These are phyloP conservation scores for Colletotrichum scovillei DNA, from an alignment of 2,329 filamentous ascomycete genomes.

Conservation along the genomic window DNA sequence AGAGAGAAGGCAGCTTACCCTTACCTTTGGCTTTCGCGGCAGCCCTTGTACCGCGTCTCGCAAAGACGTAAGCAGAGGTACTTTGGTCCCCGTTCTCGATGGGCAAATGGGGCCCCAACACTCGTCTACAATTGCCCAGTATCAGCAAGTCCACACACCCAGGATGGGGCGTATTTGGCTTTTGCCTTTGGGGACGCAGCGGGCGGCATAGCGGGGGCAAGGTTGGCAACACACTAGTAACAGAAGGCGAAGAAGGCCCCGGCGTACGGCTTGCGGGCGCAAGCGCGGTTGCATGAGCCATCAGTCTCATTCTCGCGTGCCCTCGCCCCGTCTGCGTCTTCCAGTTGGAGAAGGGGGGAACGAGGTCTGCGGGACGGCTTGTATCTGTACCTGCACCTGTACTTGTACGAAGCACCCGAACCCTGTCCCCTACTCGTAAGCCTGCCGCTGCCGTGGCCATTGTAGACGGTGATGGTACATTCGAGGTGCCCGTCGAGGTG, in stretches of 20 bases:
- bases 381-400: not conserved
- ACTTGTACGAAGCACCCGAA: slow-evolving; percentile 2
- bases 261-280: slow-evolving; percentile 26
- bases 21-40: slow-evolving; percentile 9
- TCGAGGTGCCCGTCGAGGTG: not conserved
- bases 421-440: not conserved
- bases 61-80: slow-evolving; percentile 3
- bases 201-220: slow-evolving; percentile 32
- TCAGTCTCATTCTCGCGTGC: slow-evolving; percentile 28
- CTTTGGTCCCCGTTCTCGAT: not conserved
- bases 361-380: not conserved
- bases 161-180: slow-evolving; percentile 32
- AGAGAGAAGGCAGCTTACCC: slow-evolving; percentile 29
- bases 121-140: slow-evolving; percentile 19
- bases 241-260: slow-evolving; percentile 23
- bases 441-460: not conserved
- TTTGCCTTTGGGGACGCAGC: slow-evolving; percentile 30
- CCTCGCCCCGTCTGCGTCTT: not conserved
- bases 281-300: slow-evolving; percentile 28
- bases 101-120: not conserved
- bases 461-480: too few relatives aligned
- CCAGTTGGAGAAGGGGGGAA: not conserved
- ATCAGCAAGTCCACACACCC: slow-evolving; percentile 11
- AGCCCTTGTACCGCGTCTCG: not conserved
- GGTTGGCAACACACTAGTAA: slow-evolving; percentile 28